Percentiles rank a stretch among this genome's conserved stretches.
Evolutionary conservation across 2,329 filamentous ascomycete genomes (phyloP).

Genomic region (Aureobasidium subglaciale): DNA sequence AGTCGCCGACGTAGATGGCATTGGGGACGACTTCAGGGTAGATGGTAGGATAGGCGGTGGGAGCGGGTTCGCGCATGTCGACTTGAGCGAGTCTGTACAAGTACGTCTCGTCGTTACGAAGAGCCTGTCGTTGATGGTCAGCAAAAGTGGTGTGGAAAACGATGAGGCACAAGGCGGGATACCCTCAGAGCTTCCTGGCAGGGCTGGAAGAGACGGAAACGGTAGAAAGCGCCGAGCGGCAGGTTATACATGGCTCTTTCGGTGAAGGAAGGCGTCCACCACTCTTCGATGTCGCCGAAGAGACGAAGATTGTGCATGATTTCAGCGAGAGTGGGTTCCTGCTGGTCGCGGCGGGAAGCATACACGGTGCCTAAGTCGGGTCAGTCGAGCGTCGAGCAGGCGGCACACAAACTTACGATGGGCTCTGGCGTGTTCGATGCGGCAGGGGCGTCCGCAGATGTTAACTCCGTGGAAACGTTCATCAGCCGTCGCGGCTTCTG

Average conservation of each 20-base stretch:
- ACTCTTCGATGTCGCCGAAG: conserved; percentile 30
- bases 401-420: conserved; percentile 41
- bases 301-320: conserved; percentile 33
- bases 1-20: conserved; percentile 14
- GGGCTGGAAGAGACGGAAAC: conserved; percentile 25
- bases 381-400: background rate
- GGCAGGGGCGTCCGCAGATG: conserved; percentile 32
- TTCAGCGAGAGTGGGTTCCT: background rate
- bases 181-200: conserved; percentile 25
- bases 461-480: conserved; percentile 46
- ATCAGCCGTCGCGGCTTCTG: conserved; percentile 43
- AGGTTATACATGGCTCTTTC: conserved; percentile 25
- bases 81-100: background rate
- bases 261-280: conserved; percentile 20
- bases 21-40: background rate
- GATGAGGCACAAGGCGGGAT: conserved; percentile 16
- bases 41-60: background rate
- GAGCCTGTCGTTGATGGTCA: background rate
- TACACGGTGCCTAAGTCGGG: conserved; percentile 3
- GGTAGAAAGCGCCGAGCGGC: conserved; percentile 25
- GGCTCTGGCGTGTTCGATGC: conserved; percentile 54
- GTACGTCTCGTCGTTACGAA: background rate
- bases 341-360: conserved; percentile 2
- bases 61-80: background rate
- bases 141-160: background rate